A percentile compares a stretch with the other conserved stretches of the same genome.
Conservation (phyloP, 257 asterid species). For the Coffea eugenioides region DNA sequence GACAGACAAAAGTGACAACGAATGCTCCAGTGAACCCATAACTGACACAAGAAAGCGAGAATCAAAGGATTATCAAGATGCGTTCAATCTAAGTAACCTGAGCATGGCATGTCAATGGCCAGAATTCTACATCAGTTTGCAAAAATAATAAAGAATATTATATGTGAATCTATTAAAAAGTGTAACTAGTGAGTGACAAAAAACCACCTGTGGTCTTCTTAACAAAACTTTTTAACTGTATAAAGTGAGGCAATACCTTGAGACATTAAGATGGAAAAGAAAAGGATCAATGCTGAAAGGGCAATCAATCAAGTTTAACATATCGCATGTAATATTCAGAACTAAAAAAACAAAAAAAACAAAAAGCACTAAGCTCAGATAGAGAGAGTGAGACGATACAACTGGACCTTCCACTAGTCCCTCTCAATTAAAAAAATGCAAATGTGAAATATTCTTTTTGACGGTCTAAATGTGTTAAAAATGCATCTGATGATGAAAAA, state of each 20-base stretch:
- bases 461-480: background rate
- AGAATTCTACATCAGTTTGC: background rate
- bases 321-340: background rate
- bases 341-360: background rate
- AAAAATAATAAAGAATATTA: background rate
- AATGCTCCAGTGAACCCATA: slow-evolving; percentile 83
- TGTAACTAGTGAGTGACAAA: background rate
- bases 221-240: background rate
- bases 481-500: too few relatives aligned
- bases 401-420: background rate
- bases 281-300: background rate
- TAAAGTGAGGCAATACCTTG: background rate
- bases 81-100: background rate
- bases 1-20: slow-evolving; percentile 57
- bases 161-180: background rate
- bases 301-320: background rate
- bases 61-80: background rate
- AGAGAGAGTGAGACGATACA: background rate
- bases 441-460: background rate
- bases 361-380: background rate
- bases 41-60: slow-evolving; percentile 44
- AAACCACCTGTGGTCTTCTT: background rate
- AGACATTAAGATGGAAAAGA: background rate
- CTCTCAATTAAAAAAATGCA: background rate
- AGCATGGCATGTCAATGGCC: background rate